phyloP scores from a whole-genome alignment of 225 moss, liverwort and hornwort species.

The Pseudoscleropodium purum region DNA sequence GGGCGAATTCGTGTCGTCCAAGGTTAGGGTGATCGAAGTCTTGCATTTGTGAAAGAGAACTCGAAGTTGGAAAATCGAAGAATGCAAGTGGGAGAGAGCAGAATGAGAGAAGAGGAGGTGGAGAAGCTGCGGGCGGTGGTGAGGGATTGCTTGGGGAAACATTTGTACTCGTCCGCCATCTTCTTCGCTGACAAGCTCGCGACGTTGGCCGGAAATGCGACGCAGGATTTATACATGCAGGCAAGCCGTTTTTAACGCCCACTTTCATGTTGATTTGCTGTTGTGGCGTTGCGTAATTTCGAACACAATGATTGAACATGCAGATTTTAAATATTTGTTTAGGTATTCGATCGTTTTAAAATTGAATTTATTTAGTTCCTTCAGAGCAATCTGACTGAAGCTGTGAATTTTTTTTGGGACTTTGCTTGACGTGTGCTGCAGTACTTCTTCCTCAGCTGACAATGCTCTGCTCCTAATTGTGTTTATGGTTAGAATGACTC shows the following conservation, averaged over 20 bases:
- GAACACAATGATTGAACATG: background rate
- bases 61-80: background rate
- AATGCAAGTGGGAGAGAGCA: background rate
- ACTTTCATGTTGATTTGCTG: background rate
- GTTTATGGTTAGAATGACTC: background rate
- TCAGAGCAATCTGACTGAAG: background rate
- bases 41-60: background rate
- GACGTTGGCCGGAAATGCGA: conserved; percentile 76
- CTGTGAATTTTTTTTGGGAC: background rate
- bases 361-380: background rate
- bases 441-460: background rate
- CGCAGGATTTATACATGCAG: conserved; percentile 97
- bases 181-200: conserved; percentile 97
- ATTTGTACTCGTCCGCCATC: conserved; percentile 90
- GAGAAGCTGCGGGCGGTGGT: conserved; percentile 97
- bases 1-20: background rate
- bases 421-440: background rate
- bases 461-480: background rate
- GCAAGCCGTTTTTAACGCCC: background rate
- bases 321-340: background rate
- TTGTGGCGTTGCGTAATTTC: background rate
- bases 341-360: background rate
- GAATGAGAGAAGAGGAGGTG: conserved; percentile 73
- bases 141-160: conserved; percentile 89
- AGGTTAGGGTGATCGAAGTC: background rate